Conservation (phyloP, 441 rosid genomes). For the Lepidium campestre region DNA sequence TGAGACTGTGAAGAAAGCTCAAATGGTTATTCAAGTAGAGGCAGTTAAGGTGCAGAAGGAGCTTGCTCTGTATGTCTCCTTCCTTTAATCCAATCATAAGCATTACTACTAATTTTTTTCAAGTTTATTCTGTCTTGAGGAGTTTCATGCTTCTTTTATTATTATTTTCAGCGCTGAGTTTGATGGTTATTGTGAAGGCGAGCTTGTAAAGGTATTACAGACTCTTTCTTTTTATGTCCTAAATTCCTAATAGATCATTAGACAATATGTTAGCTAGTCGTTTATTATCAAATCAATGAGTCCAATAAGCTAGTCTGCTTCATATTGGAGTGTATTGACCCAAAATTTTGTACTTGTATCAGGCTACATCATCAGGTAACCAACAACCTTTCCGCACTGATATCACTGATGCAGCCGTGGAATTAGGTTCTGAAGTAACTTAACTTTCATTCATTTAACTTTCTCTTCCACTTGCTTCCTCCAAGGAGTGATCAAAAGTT, state of each 20-base stretch:
- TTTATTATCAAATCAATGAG: not conserved
- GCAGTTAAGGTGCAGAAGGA: slow-evolving; percentile 90
- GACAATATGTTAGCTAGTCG: not conserved
- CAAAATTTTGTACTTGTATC: slow-evolving; percentile 3
- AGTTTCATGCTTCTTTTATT: slow-evolving; percentile 14
- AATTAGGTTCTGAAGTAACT: slow-evolving; percentile 79
- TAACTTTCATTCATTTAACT: not conserved
- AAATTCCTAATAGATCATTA: not conserved
- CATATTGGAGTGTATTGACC: not conserved
- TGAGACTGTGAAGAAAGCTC: slow-evolving; percentile 91
- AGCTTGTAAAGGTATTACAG: slow-evolving; percentile 64
- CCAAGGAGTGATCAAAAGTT: not conserved
- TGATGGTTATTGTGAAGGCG: slow-evolving; percentile 94
- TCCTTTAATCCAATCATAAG: not conserved
- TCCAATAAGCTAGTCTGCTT: not conserved
- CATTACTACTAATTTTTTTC: not conserved
- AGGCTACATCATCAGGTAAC: slow-evolving; percentile 85
- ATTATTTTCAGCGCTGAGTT: slow-evolving; percentile 64
- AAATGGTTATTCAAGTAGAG: slow-evolving; percentile 92
- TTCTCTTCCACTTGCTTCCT: not conserved
- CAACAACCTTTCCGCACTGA: slow-evolving; percentile 86
- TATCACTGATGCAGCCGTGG: slow-evolving; percentile 93
- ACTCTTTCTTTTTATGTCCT: not conserved
- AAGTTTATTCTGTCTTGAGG: not conserved
- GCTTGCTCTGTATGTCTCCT: slow-evolving; percentile 61